Base-by-base conservation (phyloP, 768 basidiomycete genomes). In the Xerocomellus intermedius region DNA sequence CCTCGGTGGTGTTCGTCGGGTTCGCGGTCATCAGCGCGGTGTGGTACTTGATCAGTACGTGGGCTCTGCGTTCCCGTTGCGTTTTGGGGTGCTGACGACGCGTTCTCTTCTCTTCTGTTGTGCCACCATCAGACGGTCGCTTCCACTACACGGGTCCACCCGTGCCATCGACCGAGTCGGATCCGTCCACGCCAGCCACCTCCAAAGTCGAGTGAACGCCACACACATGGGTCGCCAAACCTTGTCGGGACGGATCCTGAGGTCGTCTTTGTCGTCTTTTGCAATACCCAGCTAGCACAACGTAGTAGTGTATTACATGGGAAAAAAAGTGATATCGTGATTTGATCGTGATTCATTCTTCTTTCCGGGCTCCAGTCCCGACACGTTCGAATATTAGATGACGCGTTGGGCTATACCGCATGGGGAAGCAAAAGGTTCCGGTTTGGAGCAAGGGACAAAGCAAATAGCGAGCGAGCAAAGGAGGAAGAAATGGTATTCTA, bases 1-100 rank as follows among this genome's bases (percentile, higher is more conserved):
- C 85, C 12, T 81, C 81, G 9, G 85, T 82, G 14, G 84, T 86
- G 16, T 86, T 86, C 54, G 80, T 84, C 38, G 85, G 82, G 4
- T 86, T 87, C 56, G 82, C 72, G 1, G 55, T 71, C 16, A 77
- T 87, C 32, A 84, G 84, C 48, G 80, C 77, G 0, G 69, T 76
- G 24, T 87, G 85, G 85, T 87, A 87, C 59, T 44, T 77, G 30
- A 77, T 83, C 54, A 76, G 82, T 84, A 56, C 39, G 81, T 78
- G 24, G 12, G 4, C 30, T 13, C 32, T 13, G 33, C 8, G 13
- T 32, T 35, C 30, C 24, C 45, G 33, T 21, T 13, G n/a, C 8
- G 1, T 30, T 13, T 19, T 5, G 38, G 38, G 16, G 37, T 50
- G 45, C 43, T 52, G 43, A 60, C 37, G 37, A 38, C 2, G 4